Percentiles rank a stretch among this genome's conserved stretches.
These are phyloP conservation scores for Leonotis leonurus DNA, from an alignment of 257 asterid species.

Conservation along the genomic window DNA sequence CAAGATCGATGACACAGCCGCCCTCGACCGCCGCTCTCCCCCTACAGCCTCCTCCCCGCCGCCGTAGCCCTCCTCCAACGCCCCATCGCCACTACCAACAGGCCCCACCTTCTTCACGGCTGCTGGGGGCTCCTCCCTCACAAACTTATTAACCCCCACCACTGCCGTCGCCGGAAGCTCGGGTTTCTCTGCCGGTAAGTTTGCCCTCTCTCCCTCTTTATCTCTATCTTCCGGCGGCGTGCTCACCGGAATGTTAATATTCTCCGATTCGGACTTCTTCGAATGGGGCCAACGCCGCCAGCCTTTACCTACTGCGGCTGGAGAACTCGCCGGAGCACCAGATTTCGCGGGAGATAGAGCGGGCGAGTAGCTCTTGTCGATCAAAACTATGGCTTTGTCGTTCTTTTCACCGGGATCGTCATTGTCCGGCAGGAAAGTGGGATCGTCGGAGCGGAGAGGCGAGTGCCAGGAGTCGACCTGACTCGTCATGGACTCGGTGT, in stretches of 20 bases:
- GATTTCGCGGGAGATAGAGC: slow-evolving; percentile 35
- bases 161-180: slow-evolving; percentile 18
- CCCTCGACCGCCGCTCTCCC: slow-evolving; percentile 36
- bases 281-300: slow-evolving; percentile 29
- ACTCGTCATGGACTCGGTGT: slow-evolving; percentile 66
- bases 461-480: slow-evolving; percentile 77
- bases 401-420: slow-evolving; percentile 20
- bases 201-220: slow-evolving; percentile 10
- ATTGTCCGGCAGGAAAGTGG: slow-evolving; percentile 22
- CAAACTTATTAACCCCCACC: slow-evolving; percentile 32
- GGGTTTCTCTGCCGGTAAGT: slow-evolving; percentile 12
- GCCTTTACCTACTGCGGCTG: slow-evolving; percentile 9
- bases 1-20: slow-evolving; percentile 29
- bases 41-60: slow-evolving; percentile 26
- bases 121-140: slow-evolving; percentile 34
- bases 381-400: slow-evolving; percentile 37
- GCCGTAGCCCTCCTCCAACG: slow-evolving; percentile 36
- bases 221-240: slow-evolving; percentile 9
- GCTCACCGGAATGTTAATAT: slow-evolving; percentile 30
- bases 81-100: slow-evolving; percentile 22
- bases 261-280: slow-evolving; percentile 39
- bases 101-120: slow-evolving; percentile 37
- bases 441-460: slow-evolving; percentile 68
- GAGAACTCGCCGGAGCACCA: slow-evolving; percentile 18
- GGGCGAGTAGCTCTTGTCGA: slow-evolving; percentile 38